A percentile compares a stretch with the other conserved stretches of the same genome.
phyloP scores from a whole-genome alignment of 2,329 filamentous ascomycete genomes.

The Aureobasidium leucospermi region DNA sequence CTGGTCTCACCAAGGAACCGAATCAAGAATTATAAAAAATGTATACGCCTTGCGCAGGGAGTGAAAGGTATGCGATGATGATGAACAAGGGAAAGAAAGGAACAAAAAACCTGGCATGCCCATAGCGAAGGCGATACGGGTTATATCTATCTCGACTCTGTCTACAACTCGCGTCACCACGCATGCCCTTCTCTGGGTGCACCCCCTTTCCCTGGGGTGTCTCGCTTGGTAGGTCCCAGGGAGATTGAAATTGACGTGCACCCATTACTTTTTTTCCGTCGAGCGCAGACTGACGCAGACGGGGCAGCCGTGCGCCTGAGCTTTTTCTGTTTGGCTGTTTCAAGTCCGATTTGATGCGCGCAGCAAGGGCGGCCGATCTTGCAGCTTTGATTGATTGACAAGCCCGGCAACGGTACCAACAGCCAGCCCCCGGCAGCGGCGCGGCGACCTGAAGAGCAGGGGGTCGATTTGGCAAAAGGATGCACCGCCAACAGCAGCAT shows the following conservation, averaged over 20 bases:
- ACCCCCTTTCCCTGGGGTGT: constrained; percentile 10
- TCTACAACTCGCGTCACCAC: constrained; percentile 9
- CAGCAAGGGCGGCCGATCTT: constrained; percentile 14
- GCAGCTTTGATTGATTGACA: constrained; percentile 13
- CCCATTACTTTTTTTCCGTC: constrained; percentile 14
- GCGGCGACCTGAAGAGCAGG: constrained; percentile 9
- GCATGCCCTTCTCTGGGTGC: constrained; percentile 2
- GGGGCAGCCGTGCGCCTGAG: constrained; percentile 12
- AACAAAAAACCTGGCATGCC: constrained; percentile 7
- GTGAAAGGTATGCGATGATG: constrained; percentile 8
- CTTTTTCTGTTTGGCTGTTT: constrained; percentile 15
- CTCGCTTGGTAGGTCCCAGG: constrained; percentile 11
- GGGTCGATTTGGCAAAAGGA: background rate
- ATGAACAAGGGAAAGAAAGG: constrained; percentile 3
- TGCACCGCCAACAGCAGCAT: constrained; percentile 9
- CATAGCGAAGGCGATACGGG: constrained; percentile 11
- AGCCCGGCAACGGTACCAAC: constrained; percentile 9
- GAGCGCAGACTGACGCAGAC: constrained; percentile 14
- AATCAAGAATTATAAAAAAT: constrained; percentile 11
- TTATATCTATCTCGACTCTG: constrained; percentile 10
- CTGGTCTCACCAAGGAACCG: constrained; percentile 10
- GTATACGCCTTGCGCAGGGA: constrained; percentile 13
- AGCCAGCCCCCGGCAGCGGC: constrained; percentile 9
- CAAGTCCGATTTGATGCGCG: constrained; percentile 11
- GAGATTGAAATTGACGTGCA: constrained; percentile 14